Conservation (phyloP, 225 moss, liverwort and hornwort species). For the Ulota crispa region DNA sequence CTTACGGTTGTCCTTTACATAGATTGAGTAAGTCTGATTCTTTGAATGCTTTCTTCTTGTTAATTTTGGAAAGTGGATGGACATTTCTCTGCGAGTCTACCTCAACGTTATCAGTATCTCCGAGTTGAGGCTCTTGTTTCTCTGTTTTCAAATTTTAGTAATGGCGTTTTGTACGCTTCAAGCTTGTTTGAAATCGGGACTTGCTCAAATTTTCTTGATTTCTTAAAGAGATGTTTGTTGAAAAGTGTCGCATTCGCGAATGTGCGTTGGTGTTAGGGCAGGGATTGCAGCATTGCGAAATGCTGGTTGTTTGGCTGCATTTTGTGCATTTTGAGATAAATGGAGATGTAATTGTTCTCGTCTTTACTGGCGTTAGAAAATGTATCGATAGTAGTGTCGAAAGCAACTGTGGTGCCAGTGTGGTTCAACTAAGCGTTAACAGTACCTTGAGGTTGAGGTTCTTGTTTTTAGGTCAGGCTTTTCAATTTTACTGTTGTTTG, state of each 20-base stretch:
- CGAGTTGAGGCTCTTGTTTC: conserved; percentile 3
- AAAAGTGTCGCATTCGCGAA: neutral
- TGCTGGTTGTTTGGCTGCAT: conserved; percentile 15
- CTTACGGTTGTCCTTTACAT: neutral
- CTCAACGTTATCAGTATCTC: neutral
- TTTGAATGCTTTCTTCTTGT: neutral
- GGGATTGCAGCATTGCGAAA: neutral
- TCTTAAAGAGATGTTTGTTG: neutral
- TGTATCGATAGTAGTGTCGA: neutral
- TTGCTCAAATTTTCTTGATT: neutral
- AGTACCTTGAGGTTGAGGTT: neutral
- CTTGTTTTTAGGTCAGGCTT: conserved; percentile 19
- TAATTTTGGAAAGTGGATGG: neutral
- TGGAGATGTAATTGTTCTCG: neutral
- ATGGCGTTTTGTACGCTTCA: neutral
- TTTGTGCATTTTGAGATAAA: conserved; percentile 14
- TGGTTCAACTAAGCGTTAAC: neutral
- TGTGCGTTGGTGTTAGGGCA: neutral
- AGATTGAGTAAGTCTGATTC: neutral
- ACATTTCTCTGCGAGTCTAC: neutral
- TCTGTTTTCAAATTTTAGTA: neutral
- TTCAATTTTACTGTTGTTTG: neutral
- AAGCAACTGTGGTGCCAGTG: neutral
- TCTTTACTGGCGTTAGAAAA: neutral
- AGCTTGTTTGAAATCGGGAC: neutral